phyloP scores from a whole-genome alignment of 140 eudicot genomes.

The Erigeron philadelphicus region DNA sequence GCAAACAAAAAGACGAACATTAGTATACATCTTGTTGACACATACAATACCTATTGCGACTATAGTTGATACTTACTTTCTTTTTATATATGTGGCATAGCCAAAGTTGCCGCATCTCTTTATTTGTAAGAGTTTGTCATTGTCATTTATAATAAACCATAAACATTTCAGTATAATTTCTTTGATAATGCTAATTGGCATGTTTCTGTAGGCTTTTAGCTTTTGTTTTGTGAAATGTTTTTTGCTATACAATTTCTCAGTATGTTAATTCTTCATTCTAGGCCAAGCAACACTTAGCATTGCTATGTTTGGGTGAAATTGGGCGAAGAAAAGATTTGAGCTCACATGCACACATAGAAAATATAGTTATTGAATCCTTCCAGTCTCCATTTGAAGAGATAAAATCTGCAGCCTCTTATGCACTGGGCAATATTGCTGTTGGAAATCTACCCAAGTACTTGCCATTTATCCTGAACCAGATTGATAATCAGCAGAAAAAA shows the following conservation, averaged over 20 bases:
- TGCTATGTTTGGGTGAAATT: conserved; percentile 95
- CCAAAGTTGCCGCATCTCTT: too few relatives aligned
- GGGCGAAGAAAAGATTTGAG: conserved; percentile 95
- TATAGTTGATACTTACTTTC: too few relatives aligned
- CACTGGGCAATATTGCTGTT: conserved; percentile 96
- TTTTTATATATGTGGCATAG: too few relatives aligned
- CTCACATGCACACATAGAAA: conserved; percentile 83
- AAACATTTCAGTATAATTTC: not conserved
- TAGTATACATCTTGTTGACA: too few relatives aligned
- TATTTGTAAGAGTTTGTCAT: not conserved
- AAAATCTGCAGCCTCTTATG: conserved; percentile 98
- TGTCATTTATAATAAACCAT: not conserved
- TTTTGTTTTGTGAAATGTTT: conserved; percentile 7
- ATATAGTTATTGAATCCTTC: conserved; percentile 85
- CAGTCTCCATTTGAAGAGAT: conserved; percentile 98
- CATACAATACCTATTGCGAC: too few relatives aligned
- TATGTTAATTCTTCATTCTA: conserved; percentile 23
- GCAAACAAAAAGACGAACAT: too few relatives aligned
- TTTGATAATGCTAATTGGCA: not conserved
- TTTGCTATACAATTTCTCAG: not conserved
- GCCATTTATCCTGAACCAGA: conserved; percentile 91
- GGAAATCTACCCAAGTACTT: conserved; percentile 84
- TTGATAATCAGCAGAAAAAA: conserved; percentile 96
- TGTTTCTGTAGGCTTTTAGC: not conserved
- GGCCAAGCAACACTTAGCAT: conserved; percentile 90